phyloP scores from a whole-genome alignment of 345 rosid species.

The Corchorus capsularis region DNA sequence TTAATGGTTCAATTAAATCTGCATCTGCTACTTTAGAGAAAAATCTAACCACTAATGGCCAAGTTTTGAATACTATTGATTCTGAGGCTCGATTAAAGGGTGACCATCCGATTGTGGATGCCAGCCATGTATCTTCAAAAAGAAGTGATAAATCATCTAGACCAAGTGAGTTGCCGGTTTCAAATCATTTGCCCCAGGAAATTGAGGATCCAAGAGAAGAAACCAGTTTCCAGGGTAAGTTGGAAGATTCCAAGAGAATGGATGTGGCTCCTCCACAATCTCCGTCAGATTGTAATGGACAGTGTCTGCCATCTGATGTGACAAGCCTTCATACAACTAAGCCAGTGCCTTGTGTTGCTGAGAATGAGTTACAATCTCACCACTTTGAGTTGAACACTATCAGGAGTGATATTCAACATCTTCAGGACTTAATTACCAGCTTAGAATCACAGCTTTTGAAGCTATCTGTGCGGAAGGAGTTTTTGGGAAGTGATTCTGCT shows the following conservation, averaged over 20 bases:
- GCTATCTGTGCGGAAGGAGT: conserved; percentile 70
- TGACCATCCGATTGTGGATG: conserved; percentile 26
- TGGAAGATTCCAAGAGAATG: conserved; percentile 35
- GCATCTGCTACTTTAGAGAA: conserved; percentile 35
- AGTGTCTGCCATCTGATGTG: conserved; percentile 31
- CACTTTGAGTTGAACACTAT: conserved; percentile 56
- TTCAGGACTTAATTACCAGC: conserved; percentile 62
- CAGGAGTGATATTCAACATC: conserved; percentile 50
- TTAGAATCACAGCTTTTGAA: conserved; percentile 62
- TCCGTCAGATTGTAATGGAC: conserved; percentile 34
- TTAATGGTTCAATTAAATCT: conserved; percentile 30
- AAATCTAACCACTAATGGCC: conserved; percentile 21
- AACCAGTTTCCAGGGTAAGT: conserved; percentile 34
- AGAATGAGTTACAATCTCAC: conserved; percentile 53
- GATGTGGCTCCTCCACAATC: conserved; percentile 21
- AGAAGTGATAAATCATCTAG: conserved; percentile 36
- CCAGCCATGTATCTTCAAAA: conserved; percentile 35
- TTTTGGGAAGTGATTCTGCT: conserved; percentile 81
- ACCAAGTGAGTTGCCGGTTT: conserved; percentile 32
- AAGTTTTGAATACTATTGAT: conserved; percentile 27
- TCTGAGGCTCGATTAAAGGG: conserved; percentile 33
- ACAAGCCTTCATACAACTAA: conserved; percentile 28
- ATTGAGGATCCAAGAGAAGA: conserved; percentile 37
- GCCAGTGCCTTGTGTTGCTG: conserved; percentile 42
- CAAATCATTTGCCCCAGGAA: conserved; percentile 41